Percentiles rank a stretch among this genome's conserved stretches.
Evolutionary conservation across 768 basidiomycete species (phyloP).

Genomic region (Chalciporus pseudorubinellus): DNA sequence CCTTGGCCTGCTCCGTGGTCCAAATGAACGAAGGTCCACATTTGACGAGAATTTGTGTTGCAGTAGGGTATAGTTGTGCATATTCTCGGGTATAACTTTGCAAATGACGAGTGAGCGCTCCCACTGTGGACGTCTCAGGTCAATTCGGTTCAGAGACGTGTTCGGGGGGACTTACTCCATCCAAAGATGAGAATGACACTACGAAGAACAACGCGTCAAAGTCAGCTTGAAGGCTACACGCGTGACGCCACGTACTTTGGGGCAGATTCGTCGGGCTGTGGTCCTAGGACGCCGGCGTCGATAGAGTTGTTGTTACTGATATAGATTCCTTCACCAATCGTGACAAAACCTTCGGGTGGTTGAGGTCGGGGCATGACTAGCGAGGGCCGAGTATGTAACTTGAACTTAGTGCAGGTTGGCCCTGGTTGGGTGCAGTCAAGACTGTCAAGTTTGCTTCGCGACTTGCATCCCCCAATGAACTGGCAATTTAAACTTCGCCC

Average conservation of each 20-base stretch:
- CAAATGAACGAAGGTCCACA: constrained; percentile 22
- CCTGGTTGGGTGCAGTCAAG: neutral
- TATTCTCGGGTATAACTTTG: constrained; percentile 26
- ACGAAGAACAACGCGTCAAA: neutral
- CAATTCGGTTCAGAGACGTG: neutral
- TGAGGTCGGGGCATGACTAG: constrained; percentile 10
- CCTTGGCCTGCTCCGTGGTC: constrained; percentile 10
- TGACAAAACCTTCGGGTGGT: constrained; percentile 17
- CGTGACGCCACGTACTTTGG: constrained; percentile 19
- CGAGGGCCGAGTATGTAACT: neutral
- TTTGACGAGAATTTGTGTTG: constrained; percentile 28
- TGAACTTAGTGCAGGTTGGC: too few relatives aligned
- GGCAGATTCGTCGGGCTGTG: constrained; percentile 2
- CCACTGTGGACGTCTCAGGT: constrained; percentile 16
- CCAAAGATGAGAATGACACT: constrained; percentile 32
- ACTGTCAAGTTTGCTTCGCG: neutral
- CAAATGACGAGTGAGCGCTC: constrained; percentile 25
- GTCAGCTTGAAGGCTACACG: neutral
- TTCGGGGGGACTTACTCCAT: constrained; percentile 21
- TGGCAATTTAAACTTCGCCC: neutral
- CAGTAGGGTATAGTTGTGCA: constrained; percentile 23
- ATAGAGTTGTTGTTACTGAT: constrained; percentile 3
- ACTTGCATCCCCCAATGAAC: neutral
- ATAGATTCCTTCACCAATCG: constrained; percentile 16
- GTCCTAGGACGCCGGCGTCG: neutral